phyloP scores from a whole-genome alignment of 2,329 filamentous ascomycete species.

The Colletotrichum sp. region DNA sequence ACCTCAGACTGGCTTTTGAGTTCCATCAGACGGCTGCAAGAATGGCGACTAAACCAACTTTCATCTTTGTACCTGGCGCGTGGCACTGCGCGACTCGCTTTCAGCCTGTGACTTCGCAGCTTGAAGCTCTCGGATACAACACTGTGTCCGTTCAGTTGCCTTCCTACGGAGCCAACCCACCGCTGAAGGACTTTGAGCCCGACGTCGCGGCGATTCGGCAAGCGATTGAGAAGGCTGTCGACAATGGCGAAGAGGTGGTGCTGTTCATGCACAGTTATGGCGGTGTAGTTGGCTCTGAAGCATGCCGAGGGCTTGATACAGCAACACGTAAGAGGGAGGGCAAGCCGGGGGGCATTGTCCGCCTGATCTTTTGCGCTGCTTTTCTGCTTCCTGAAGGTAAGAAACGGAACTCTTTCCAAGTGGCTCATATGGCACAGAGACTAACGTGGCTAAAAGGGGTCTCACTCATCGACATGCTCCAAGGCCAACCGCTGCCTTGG shows the following conservation, averaged over 20 bases:
- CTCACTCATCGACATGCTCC: not conserved
- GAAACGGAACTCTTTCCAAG: fast-evolving
- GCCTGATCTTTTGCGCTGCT: constrained; percentile 23
- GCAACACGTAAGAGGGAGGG: constrained; percentile 29
- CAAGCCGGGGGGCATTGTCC: constrained; percentile 35
- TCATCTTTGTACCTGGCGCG: constrained; percentile 52
- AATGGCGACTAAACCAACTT: constrained; percentile 21
- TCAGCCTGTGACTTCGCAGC: not conserved
- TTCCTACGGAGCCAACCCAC: not conserved
- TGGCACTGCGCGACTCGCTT: constrained; percentile 42
- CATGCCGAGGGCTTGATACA: constrained; percentile 32
- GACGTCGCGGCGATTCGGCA: constrained; percentile 33
- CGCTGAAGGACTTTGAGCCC: not conserved
- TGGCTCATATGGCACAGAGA: not conserved
- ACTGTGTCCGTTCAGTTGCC: not conserved
- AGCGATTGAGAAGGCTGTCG: constrained; percentile 34
- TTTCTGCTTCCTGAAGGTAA: not conserved
- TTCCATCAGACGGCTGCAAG: not conserved
- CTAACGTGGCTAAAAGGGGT: not conserved
- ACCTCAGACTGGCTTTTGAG: not conserved
- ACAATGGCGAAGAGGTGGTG: constrained; percentile 39
- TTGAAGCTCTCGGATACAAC: not conserved
- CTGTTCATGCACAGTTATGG: constrained; percentile 44
- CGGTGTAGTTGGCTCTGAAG: constrained; percentile 36
- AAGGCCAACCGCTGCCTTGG: not conserved